Conservation (phyloP, 768 basidiomycete species). For the Fistulinella prunicolor region DNA sequence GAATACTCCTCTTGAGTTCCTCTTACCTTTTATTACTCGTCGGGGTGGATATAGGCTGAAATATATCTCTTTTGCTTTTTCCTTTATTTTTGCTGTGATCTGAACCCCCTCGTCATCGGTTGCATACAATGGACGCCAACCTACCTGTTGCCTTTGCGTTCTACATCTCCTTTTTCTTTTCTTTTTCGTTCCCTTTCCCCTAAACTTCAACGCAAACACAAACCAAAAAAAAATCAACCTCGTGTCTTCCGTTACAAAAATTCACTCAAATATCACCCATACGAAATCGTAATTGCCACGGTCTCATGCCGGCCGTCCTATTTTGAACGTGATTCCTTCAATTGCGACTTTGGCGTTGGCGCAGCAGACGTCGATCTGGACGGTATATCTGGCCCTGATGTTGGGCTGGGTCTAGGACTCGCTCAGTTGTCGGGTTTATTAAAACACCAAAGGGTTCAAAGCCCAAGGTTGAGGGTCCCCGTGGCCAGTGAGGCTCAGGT, state of each 20-base stretch:
- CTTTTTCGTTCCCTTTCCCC: not conserved
- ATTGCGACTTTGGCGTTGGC: constrained; percentile 8
- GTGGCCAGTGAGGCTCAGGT: not conserved
- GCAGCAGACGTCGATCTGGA: too few species aligned
- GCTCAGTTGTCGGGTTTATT: too few species aligned
- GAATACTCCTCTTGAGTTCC: constrained; percentile 49
- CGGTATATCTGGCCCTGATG: too few species aligned
- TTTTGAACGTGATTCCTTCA: constrained; percentile 3
- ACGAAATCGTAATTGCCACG: constrained; percentile 11
- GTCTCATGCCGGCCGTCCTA: too few species aligned
- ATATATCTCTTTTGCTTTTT: constrained; percentile 52
- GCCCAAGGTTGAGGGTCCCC: not conserved
- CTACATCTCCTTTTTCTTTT: not conserved
- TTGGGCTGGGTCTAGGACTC: too few species aligned
- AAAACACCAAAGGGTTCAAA: too few species aligned
- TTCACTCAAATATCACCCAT: constrained; percentile 8
- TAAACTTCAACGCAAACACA: constrained; percentile 6
- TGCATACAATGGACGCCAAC: constrained; percentile 14
- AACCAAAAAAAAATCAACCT: not conserved
- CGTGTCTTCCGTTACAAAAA: constrained; percentile 3
- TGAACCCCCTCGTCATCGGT: constrained; percentile 8
- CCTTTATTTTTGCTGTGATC: constrained; percentile 40
- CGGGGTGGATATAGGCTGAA: constrained; percentile 74
- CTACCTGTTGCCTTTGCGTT: constrained; percentile 5
- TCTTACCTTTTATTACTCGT: constrained; percentile 42